Conservation (phyloP, 345 rosid species). For the Sisymbrium altissimum region DNA sequence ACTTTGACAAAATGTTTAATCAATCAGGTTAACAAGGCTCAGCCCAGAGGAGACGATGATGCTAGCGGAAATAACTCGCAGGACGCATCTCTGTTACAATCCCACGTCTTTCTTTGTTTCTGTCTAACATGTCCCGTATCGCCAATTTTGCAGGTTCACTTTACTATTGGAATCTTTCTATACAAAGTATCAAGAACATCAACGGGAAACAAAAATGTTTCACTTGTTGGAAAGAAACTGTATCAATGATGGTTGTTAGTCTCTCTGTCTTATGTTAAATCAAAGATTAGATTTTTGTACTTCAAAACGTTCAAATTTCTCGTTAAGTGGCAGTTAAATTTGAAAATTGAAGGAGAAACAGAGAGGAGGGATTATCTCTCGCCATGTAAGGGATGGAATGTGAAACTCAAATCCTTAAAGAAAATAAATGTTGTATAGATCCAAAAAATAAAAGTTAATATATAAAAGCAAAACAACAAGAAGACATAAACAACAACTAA, state of each 20-base stretch:
- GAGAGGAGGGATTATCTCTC: not conserved
- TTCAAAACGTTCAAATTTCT: not conserved
- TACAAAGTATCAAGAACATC: not conserved
- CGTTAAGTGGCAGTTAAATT: not conserved
- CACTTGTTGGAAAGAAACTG: constrained; percentile 1
- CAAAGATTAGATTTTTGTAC: not conserved
- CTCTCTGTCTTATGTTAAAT: not conserved
- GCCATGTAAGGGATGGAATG: not conserved
- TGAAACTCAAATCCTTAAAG: not conserved
- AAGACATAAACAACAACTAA: constrained; percentile 16
- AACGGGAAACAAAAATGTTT: not conserved
- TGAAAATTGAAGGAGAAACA: not conserved
- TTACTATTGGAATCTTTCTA: constrained; percentile 54
- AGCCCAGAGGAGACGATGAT: constrained; percentile 48
- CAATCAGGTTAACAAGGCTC: constrained; percentile 45
- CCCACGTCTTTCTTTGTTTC: not conserved
- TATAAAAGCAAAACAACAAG: constrained; percentile 47
- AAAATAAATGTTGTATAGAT: too few relatives aligned
- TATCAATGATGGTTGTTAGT: not conserved
- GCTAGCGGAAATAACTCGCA: constrained; percentile 44
- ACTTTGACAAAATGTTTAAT: not conserved
- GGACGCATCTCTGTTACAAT: constrained; percentile 35
- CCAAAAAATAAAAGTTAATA: not conserved
- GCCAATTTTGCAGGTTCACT: constrained; percentile 63
- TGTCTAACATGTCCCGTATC: not conserved